Base-by-base conservation (phyloP, 75 land plant species). In the Pseudotsuga menziesii region DNA sequence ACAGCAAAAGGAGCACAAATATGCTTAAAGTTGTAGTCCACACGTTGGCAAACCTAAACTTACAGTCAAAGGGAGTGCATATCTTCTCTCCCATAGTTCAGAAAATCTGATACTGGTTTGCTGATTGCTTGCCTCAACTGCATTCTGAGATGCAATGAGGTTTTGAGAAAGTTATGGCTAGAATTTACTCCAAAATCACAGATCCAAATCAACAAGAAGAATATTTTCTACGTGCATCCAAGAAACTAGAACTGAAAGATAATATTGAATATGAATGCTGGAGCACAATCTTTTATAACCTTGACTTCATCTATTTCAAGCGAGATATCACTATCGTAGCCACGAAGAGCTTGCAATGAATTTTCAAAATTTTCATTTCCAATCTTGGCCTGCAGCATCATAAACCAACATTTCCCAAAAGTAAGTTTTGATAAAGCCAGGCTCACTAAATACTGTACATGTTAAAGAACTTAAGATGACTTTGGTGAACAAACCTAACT, bases 281-380 rank as follows among this genome's bases (percentile, higher is more conserved):
- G 9, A 44, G 52, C 52, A 44, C 52, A 7, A 7, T 8, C 9
- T 0, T 44, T 44, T 44, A 44, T 36, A 16, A 82, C 85, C 85
- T 83, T 67, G 27, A 86, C 80, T 35, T 86, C 79, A 44, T 60
- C 48, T 14, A 80, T 58, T 58, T 86, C 86, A 35, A 48, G 29
- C n/a, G 86, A 76, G n/a, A 86, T 73, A 62, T 86, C 78, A 66
- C 14, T 44, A 25, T 83, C 75, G 19, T 22, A 73, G 11, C 82
- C 88, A 15, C 88, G 79, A 35, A 86, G 86, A 35, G 57, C 67
- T 66, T 77, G 86, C 72, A 86, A 61, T n/a, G 81, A 79, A 3
- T 72, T 62, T 25, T 67, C 44, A 22, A 76, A 61, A 3, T 70
- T 74, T 73, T 67, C 75, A 56, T 72, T 83, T 56, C 75, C 27